Base-by-base conservation (phyloP, 2,329 filamentous ascomycete genomes). In the Aspergillus sp. region DNA sequence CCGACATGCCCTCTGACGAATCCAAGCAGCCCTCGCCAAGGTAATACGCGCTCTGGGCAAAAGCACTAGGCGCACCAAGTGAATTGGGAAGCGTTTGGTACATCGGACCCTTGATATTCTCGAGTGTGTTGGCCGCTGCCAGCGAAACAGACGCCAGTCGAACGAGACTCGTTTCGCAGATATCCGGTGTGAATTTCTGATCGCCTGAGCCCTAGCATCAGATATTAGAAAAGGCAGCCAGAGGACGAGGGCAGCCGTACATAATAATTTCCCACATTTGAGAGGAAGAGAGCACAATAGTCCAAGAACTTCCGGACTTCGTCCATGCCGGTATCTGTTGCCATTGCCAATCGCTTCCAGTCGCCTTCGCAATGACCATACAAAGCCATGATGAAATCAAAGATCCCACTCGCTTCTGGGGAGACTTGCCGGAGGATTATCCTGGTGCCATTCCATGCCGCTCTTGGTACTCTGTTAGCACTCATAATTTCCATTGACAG, bases 351-450 rank as follows among this genome's bases (percentile, higher is more conserved):
- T 8, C 52, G 45, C 22, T 64, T 53, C 61, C 71, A 74, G 42
- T 71, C 58, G 17, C 70, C 70, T 30, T 63, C 54, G 47, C 58
- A 61, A 31, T 55, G 48, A 39, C 63, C 61, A 49, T 72, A 64
- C 7, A 74, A 51, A 6, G 62, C 57, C 33, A 73, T 49, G 27
- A 74, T 70, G 49, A 74, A 68, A 48, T 74, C 70, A 43, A 71
- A 72, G 34, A 73, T 71, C 24, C 49, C 45, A 41, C 68, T 68
- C 3, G 66, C 65, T 44, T 74, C 70, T 17, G 63, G 58, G 3
- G 67, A 71, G 16, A 68, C 57, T 48, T 73, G 70, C 25, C 69
- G 66, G 16, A 74, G 58, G 29, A 72, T 66, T 32, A 74, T 63
- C 28, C 70, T 57, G 3, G 66, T 66, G 5, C 70, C 70, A 19